Evolutionary conservation across 306 rosid genomes (phyloP), one percentile per base, ranked within the genome.

Genomic region (Glycine soja): DNA sequence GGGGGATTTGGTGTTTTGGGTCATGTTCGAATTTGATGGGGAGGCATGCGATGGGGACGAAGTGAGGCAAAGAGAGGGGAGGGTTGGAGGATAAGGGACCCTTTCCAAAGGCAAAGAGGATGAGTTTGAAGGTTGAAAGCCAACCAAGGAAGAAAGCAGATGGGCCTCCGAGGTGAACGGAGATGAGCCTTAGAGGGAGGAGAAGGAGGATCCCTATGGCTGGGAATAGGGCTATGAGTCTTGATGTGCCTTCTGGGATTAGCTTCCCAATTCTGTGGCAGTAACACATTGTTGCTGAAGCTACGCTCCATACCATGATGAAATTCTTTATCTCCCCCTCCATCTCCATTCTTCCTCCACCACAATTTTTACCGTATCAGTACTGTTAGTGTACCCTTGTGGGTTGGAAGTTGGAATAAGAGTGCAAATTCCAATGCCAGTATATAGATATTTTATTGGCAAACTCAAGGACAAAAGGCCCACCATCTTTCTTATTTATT

Each of bases 51-150:
- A 85, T 54, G 16, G 86, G 67, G 10, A 82, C 51, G 42, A 85
- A 85, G 9, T 85, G 84, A 12, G 9, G 38, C 3, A 85, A 24
- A 53, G 88, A 46, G 59, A 85, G 88, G 48, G 80, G 75, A 43
- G 78, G 84, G 59, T 74, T 68, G n/a, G 84, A 34, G 7, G 85
- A 52, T 6, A 85, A 80, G 15, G 88, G 81, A 0, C 88, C 88
- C 48, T 85, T 78, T 7, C 36, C 77, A 13, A 78, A 74, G 83
- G 84, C 81, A 24, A 82, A 85, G 8, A 85, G 86, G 1, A 85
- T 10, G 61, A 85, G 88, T n/a, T 82, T 85, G 86, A 85, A 85
- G 48, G 84, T 85, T 7, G 88, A 73, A 50, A 85, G 88, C 88
- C 88, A 85, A 11, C 59, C 78, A 0, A 85, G 19, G 75, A 85